Evolutionary conservation across 352 stramenopile species (phyloP).

Genomic region (Globisporangium cystogenes): DNA sequence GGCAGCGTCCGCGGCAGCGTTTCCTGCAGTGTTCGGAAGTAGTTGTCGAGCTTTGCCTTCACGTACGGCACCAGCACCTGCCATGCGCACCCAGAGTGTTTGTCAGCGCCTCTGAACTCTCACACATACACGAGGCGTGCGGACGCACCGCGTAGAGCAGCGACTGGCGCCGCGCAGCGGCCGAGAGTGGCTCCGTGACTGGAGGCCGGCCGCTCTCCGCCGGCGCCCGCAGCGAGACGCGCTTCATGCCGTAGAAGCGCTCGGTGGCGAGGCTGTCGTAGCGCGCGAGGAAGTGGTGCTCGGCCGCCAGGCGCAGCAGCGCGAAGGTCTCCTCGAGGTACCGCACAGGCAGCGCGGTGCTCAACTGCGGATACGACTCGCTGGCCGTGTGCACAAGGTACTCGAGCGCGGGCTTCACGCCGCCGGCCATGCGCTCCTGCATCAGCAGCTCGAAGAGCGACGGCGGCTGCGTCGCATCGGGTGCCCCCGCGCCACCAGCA

Average conservation of each 20-base stretch:
- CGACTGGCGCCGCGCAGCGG: constrained; percentile 35
- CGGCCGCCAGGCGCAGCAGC: constrained; percentile 46
- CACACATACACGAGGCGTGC: neutral
- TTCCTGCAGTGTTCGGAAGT: constrained; percentile 41
- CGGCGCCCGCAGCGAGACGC: constrained; percentile 34
- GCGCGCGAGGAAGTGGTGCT: constrained; percentile 68
- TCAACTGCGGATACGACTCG: constrained; percentile 68
- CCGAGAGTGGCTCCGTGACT: constrained; percentile 34
- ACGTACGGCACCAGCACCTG: constrained; percentile 72
- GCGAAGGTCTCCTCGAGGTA: constrained; percentile 78
- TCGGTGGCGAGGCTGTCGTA: constrained; percentile 78
- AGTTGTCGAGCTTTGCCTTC: constrained; percentile 70
- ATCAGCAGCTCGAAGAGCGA: constrained; percentile 87
- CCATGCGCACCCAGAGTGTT: neutral
- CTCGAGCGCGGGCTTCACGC: constrained; percentile 71
- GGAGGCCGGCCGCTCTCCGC: constrained; percentile 4
- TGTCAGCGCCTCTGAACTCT: neutral
- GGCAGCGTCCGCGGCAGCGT: constrained; percentile 15
- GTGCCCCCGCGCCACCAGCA: constrained; percentile 3
- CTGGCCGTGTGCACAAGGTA: constrained; percentile 70
- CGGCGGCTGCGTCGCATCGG: constrained; percentile 18
- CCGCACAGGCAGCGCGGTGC: constrained; percentile 42
- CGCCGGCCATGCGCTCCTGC: constrained; percentile 76
- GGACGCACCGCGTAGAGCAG: constrained; percentile 51
- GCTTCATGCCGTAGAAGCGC: constrained; percentile 86